Evolutionary conservation across 2,329 filamentous ascomycete genomes (phyloP).

Genomic region (Scopulariopsis brevicaulis): DNA sequence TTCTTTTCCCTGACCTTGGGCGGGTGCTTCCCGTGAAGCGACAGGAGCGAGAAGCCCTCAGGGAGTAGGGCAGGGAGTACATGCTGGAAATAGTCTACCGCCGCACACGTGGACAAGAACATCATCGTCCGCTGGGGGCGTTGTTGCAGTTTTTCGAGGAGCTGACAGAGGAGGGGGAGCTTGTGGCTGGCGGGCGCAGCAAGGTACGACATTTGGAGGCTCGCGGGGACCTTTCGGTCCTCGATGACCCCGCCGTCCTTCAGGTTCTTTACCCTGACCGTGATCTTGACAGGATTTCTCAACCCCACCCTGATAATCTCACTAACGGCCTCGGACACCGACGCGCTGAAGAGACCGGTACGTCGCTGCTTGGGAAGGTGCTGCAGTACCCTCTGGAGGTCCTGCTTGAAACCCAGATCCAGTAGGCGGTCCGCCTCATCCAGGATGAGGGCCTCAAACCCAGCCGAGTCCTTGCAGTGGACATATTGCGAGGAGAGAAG

Average conservation of each 20-base stretch:
- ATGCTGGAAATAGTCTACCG: conserved; percentile 87
- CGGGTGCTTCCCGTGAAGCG: conserved; percentile 85
- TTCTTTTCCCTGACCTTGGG: conserved; percentile 82
- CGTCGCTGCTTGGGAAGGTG: conserved; percentile 84
- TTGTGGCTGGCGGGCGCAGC: conserved; percentile 68
- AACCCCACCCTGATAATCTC: conserved; percentile 87
- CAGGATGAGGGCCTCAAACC: conserved; percentile 80
- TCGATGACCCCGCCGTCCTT: conserved; percentile 54
- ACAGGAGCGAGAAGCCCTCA: conserved; percentile 55
- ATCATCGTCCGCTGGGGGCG: conserved; percentile 77
- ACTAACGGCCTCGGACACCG: conserved; percentile 88
- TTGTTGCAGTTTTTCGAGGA: conserved; percentile 60
- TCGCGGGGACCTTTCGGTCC: conserved; percentile 82
- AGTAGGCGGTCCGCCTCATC: conserved; percentile 91
- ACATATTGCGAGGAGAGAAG: conserved; percentile 79
- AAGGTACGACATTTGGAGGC: conserved; percentile 84
- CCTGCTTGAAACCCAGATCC: conserved; percentile 88
- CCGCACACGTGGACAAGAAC: conserved; percentile 87
- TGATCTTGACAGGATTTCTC: conserved; percentile 88
- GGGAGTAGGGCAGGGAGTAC: conserved; percentile 66
- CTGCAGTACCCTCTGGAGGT: conserved; percentile 74
- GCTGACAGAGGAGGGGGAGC: conserved; percentile 58
- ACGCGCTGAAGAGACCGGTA: conserved; percentile 90
- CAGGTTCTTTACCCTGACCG: conserved; percentile 77
- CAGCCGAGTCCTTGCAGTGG: conserved; percentile 70